These are phyloP conservation scores for Microdochium trichocladiopsis DNA, from an alignment of 2,329 filamentous ascomycete genomes.

Conservation along the genomic window DNA sequence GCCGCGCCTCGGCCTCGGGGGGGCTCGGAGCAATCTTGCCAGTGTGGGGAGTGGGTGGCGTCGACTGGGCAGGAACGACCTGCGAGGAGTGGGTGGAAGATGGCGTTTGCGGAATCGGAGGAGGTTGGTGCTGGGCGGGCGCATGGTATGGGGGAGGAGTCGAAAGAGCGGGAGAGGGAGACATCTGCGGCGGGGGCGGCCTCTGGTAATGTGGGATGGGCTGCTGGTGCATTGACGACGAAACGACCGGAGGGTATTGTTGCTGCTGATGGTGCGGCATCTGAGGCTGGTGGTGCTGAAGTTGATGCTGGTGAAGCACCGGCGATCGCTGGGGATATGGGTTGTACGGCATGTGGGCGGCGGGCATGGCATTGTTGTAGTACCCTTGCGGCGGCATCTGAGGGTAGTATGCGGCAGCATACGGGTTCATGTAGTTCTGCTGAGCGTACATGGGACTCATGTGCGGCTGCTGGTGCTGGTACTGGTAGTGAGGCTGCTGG, in stretches of 20 bases:
- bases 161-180: slow-evolving; percentile 45
- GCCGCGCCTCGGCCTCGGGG: slow-evolving; percentile 15
- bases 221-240: slow-evolving; percentile 19
- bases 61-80: slow-evolving; percentile 30
- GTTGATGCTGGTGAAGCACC: slow-evolving; percentile 34
- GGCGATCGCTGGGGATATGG: slow-evolving; percentile 20
- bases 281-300: slow-evolving; percentile 37
- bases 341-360: slow-evolving; percentile 37
- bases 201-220: slow-evolving; percentile 38
- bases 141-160: slow-evolving; percentile 40
- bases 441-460: slow-evolving; percentile 34
- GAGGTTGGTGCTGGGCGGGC: slow-evolving; percentile 31
- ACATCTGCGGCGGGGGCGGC: slow-evolving; percentile 26
- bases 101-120: slow-evolving; percentile 40
- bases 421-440: slow-evolving; percentile 39
- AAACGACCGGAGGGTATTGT: slow-evolving; percentile 47
- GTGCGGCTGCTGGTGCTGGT: slow-evolving; percentile 12
- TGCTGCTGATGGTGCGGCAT: slow-evolving; percentile 31
- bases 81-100: slow-evolving; percentile 44
- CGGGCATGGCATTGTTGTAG: slow-evolving; percentile 41
- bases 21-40: slow-evolving; percentile 15
- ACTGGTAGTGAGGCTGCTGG: slow-evolving; percentile 10
- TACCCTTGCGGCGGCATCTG: slow-evolving; percentile 51
- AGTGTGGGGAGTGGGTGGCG: slow-evolving; percentile 38
- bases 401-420: slow-evolving; percentile 41